Base-by-base conservation (phyloP, 116 monocot genomes). In the Phalaenopsis hybrid region DNA sequence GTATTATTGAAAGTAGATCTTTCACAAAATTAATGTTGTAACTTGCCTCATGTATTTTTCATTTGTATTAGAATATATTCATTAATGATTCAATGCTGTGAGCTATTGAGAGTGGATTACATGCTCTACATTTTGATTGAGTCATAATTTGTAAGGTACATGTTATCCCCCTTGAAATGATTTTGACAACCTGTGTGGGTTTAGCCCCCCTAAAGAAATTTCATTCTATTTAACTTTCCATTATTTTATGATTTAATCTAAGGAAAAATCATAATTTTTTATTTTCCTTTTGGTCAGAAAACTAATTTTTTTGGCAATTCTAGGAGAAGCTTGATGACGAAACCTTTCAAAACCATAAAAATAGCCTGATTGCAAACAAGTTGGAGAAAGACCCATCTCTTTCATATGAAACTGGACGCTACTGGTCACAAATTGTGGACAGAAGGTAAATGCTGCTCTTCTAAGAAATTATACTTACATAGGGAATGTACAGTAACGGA, bases 301-400 rank as follows among this genome's bases (percentile, higher is more conserved):
- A 59, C 57, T 75, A 77, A 67, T 34, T 57, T 79, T 5, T 75
- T n/a, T 83, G 10, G 72, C 37, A 57, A 44, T 83, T 72, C 9
- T 73, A 95, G 98, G 90, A 89, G 81, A 85, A 44, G 12, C 87
- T 99, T 78, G 93, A 95, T 83, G 93, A 99, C 58, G 95, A 92
- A 69, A 81, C 93, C 44, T 95, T 93, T 86, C 88, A 99, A 73
- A 85, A 93, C 78, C 92, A 95, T 83, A 93, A 83, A 85, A 92
- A 77, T 57, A 90, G 95, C 2, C 83, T 99, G 81, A 99, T 99
- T 80, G 92, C 91, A 59, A 85, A 92, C 79, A 95, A 95, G 73
- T 79, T 99, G 61, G 98, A 95, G 74, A 99, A 95, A 73, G 98
- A 92, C 18, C 93, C 98, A 44, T 93, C 93, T 63, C 98, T 99